Conservation (phyloP, 202 grass and related monocot species). For the Panicum hallii region DNA sequence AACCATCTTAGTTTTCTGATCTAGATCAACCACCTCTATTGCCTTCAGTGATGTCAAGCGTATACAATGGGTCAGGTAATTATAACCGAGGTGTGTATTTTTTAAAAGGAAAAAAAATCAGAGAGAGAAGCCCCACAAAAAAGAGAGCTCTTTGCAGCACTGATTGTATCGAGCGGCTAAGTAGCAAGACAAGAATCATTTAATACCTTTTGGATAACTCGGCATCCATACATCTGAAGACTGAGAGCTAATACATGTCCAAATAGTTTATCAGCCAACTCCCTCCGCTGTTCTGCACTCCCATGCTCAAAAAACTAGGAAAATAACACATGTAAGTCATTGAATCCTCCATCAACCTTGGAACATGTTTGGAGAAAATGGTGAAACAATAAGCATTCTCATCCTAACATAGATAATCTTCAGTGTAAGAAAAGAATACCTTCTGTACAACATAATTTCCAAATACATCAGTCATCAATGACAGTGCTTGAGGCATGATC, state of each 20-base stretch:
- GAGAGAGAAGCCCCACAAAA: background rate
- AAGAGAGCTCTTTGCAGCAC: background rate
- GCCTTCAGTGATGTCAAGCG: slow-evolving; percentile 59
- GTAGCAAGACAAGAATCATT: slow-evolving; percentile 16
- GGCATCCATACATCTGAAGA: slow-evolving; percentile 98
- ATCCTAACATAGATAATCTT: slow-evolving; percentile 26
- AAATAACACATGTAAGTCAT: slow-evolving; percentile 30
- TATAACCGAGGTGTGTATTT: background rate
- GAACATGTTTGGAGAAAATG: slow-evolving; percentile 32
- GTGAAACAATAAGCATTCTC: slow-evolving; percentile 31
- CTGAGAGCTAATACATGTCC: slow-evolving; percentile 89
- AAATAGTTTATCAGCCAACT: slow-evolving; percentile 84
- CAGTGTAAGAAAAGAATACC: slow-evolving; percentile 54
- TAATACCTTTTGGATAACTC: slow-evolving; percentile 95
- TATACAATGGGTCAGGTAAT: slow-evolving; percentile 26
- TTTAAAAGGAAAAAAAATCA: background rate
- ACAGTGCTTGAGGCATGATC: slow-evolving; percentile 81
- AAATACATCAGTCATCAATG: slow-evolving; percentile 97
- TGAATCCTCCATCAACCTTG: slow-evolving; percentile 22
- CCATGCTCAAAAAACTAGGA: slow-evolving; percentile 94
- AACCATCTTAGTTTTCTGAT: slow-evolving; percentile 95
- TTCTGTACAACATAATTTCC: slow-evolving; percentile 97
- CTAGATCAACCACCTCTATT: slow-evolving; percentile 91
- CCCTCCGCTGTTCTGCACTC: slow-evolving; percentile 64
- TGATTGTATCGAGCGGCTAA: background rate